A percentile compares a stretch with the other conserved stretches of the same genome.
phyloP scores from a whole-genome alignment of 2,329 filamentous ascomycete genomes.

The Fusarium irregulare region DNA sequence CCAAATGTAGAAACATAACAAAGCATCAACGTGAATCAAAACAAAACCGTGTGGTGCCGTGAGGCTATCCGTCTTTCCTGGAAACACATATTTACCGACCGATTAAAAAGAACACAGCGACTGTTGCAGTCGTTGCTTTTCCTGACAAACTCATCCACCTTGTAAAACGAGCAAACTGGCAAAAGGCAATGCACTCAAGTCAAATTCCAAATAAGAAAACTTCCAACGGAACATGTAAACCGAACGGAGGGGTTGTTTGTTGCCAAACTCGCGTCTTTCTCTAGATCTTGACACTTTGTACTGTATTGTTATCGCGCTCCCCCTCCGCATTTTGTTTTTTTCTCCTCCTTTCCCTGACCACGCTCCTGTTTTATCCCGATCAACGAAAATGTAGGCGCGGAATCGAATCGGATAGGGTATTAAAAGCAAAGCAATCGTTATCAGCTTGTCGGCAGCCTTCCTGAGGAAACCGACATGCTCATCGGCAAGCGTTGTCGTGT shows the following conservation, averaged over 20 bases:
- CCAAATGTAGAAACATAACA: conserved; percentile 34
- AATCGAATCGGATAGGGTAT: conserved; percentile 33
- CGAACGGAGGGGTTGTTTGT: conserved; percentile 44
- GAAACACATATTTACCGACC: conserved; percentile 45
- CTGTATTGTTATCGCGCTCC: conserved; percentile 39
- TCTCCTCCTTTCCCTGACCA: conserved; percentile 14
- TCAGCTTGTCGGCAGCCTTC: conserved; percentile 35
- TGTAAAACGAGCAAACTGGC: conserved; percentile 26
- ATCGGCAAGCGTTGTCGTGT: conserved; percentile 33
- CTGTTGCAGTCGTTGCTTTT: conserved; percentile 35
- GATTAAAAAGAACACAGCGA: conserved; percentile 42
- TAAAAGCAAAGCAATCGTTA: conserved; percentile 36
- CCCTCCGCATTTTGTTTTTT: conserved; percentile 25
- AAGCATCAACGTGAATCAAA: conserved; percentile 40
- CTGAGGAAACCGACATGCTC: conserved; percentile 30
- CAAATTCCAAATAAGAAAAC: conserved; percentile 23
- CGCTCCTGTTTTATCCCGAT: conserved; percentile 37
- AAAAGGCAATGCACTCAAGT: conserved; percentile 23
- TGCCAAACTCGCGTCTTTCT: conserved; percentile 49
- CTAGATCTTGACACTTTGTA: conserved; percentile 40
- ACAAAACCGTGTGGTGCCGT: conserved; percentile 51
- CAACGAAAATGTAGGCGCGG: conserved; percentile 31
- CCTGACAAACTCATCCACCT: conserved; percentile 16
- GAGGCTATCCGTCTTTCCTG: conserved; percentile 55
- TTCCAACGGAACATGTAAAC: conserved; percentile 31